Percentiles rank a stretch among this genome's conserved stretches.
Conservation (phyloP, 352 stramenopile genomes). For the Globisporangium sylvaticum region DNA sequence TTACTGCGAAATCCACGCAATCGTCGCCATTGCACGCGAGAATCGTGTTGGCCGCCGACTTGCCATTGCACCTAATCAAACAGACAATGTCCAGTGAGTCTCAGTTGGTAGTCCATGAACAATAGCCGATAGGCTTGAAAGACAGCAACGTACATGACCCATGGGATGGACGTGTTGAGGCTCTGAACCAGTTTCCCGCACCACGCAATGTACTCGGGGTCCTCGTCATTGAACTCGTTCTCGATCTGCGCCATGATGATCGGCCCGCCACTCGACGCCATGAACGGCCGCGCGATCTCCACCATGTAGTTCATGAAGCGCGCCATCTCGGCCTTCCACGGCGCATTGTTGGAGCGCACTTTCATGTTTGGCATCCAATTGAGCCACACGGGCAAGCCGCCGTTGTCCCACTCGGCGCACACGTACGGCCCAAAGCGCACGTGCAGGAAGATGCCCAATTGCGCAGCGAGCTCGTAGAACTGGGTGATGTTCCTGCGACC, state of each 20-base stretch:
- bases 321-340: constrained; percentile 51
- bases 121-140: background rate
- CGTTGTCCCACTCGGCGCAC: constrained; percentile 68
- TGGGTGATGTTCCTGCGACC: constrained; percentile 49
- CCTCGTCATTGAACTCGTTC: constrained; percentile 55
- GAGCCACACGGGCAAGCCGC: constrained; percentile 55
- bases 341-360: constrained; percentile 43
- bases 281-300: constrained; percentile 52
- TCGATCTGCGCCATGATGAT: constrained; percentile 78
- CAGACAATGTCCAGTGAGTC: background rate
- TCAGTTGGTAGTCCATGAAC: background rate
- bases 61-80: constrained; percentile 49
- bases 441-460: constrained; percentile 62
- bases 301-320: constrained; percentile 63
- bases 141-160: constrained; percentile 61
- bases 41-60: constrained; percentile 62
- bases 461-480: constrained; percentile 54
- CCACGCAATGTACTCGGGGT: constrained; percentile 50
- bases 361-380: constrained; percentile 46
- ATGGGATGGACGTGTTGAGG: constrained; percentile 60
- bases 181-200: constrained; percentile 45
- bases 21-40: constrained; percentile 64
- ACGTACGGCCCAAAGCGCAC: constrained; percentile 67
- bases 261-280: constrained; percentile 55
- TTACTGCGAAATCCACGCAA: constrained; percentile 54